Percentiles rank a stretch among this genome's conserved stretches.
phyloP scores from a whole-genome alignment of 1,139 yeast species.

The Zygoascus hellenicus region DNA sequence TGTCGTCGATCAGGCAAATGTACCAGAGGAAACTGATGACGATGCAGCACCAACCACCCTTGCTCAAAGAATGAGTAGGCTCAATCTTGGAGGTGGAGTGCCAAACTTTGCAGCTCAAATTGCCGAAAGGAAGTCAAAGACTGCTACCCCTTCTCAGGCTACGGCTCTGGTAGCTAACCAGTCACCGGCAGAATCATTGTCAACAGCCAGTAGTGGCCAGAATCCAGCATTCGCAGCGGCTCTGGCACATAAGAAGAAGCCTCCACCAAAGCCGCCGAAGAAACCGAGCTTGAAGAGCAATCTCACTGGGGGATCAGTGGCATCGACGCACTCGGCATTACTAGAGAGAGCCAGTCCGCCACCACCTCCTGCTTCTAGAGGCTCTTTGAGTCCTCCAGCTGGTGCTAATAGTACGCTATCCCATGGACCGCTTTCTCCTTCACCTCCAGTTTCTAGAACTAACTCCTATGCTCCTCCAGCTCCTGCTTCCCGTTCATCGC shows the following conservation, averaged over 20 bases:
- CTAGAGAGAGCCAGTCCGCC: conserved; percentile 10
- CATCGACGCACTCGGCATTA: conserved; percentile 10
- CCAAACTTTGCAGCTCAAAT: conserved; percentile 33
- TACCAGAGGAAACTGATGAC: not conserved
- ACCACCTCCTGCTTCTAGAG: conserved; percentile 5
- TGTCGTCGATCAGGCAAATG: not conserved
- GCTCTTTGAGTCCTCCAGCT: not conserved
- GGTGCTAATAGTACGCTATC: not conserved
- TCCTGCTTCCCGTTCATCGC: conserved; percentile 1
- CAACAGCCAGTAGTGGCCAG: not conserved
- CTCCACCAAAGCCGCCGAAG: conserved; percentile 29
- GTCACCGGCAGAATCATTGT: too few relatives aligned
- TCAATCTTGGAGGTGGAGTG: conserved; percentile 7
- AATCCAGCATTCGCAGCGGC: conserved; percentile 1
- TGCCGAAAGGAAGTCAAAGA: conserved; percentile 19
- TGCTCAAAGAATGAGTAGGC: not conserved
- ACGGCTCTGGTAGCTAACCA: too few relatives aligned
- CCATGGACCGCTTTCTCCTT: not conserved
- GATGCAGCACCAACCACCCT: conserved; percentile 1
- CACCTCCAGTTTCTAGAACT: not conserved
- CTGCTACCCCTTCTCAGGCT: not conserved
- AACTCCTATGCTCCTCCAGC: not conserved
- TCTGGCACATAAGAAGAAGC: conserved; percentile 23
- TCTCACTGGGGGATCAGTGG: conserved; percentile 7
- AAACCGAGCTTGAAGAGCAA: conserved; percentile 21